phyloP scores from a whole-genome alignment of 2,329 filamentous ascomycete species.

The Monascus ruber region DNA sequence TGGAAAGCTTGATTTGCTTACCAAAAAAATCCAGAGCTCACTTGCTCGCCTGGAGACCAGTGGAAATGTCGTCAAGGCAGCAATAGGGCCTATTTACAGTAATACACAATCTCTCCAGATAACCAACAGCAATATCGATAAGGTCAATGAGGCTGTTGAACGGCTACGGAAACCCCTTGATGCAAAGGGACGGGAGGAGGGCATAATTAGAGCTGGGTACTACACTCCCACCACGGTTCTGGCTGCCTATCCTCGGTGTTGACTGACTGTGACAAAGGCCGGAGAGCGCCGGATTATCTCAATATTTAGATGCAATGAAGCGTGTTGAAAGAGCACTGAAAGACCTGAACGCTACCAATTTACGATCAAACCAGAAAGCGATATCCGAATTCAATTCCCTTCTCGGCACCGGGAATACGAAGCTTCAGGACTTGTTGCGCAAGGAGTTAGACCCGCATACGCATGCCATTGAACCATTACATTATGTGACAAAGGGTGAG shows the following conservation, averaged over 20 bases:
- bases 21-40: slow-evolving; percentile 89
- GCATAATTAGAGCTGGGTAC: slow-evolving; percentile 71
- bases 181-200: slow-evolving; percentile 82
- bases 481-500: slow-evolving; percentile 84
- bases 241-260: neutral
- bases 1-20: slow-evolving; percentile 85
- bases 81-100: slow-evolving; percentile 81
- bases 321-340: slow-evolving; percentile 73
- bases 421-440: slow-evolving; percentile 76
- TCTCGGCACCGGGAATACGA: slow-evolving; percentile 65
- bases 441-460: slow-evolving; percentile 68
- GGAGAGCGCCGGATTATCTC: slow-evolving; percentile 65
- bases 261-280: slow-evolving; percentile 41
- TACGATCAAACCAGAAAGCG: slow-evolving; percentile 83
- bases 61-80: slow-evolving; percentile 81
- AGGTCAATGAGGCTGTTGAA: slow-evolving; percentile 76
- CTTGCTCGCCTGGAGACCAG: slow-evolving; percentile 73
- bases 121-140: slow-evolving; percentile 81
- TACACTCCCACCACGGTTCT: slow-evolving; percentile 5
- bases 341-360: slow-evolving; percentile 79
- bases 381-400: slow-evolving; percentile 68
- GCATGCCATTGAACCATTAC: slow-evolving; percentile 71
- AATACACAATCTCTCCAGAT: slow-evolving; percentile 84
- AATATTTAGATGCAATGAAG: slow-evolving; percentile 82
- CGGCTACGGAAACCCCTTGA: slow-evolving; percentile 82